Base-by-base conservation (phyloP, 2,329 filamentous ascomycete genomes). In the Pyrenophora graminea region DNA sequence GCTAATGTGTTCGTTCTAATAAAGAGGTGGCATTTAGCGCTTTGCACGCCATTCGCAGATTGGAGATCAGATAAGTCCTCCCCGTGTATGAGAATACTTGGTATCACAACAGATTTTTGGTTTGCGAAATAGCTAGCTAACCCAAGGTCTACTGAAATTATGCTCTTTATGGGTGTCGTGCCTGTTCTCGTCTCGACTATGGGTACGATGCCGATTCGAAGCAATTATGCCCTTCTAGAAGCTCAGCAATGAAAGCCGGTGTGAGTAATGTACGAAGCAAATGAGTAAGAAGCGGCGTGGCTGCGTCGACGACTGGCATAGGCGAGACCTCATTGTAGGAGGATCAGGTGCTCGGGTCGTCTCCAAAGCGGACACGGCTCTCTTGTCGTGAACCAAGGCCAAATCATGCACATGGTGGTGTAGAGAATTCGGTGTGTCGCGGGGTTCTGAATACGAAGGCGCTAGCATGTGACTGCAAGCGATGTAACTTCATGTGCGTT, bases 301-400 rank as follows among this genome's bases (percentile, higher is more conserved):
- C 19, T 51, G 18, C 39, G 32, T 12, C 2, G 19, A 46, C 23
- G 48, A 46, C 42, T 36, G 17, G 42, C 34, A 33, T 42, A 39
- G 38, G 37, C 38, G 42, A 45, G 39, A 37, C 48, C 31, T 45
- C 19, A 27, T 15, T 41, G 48, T 21, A 46, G 17, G 21, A 37
- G 32, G 34, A 50, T 34, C 47, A 39, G 47, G 40, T 45, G 27
- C 36, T 30, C 27, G 47, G 40, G 30, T 25, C 17, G 37, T 27
- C 41, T 18, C 37, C 6, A 10, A 12, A 21, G 38, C 6, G 19
- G 34, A 46, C 34, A 38, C 34, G 17, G 43, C 33, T 23, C 19
- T 45, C 19, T 30, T 13, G 32, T 15, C 18, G 19, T 32, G 3
- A 21, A 33, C 15, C 27, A 30, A 12, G 7, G 13, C 27, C 27